Evolutionary conservation across 352 stramenopile genomes (phyloP).

Genomic region (Chrysophaeum taylorii): DNA sequence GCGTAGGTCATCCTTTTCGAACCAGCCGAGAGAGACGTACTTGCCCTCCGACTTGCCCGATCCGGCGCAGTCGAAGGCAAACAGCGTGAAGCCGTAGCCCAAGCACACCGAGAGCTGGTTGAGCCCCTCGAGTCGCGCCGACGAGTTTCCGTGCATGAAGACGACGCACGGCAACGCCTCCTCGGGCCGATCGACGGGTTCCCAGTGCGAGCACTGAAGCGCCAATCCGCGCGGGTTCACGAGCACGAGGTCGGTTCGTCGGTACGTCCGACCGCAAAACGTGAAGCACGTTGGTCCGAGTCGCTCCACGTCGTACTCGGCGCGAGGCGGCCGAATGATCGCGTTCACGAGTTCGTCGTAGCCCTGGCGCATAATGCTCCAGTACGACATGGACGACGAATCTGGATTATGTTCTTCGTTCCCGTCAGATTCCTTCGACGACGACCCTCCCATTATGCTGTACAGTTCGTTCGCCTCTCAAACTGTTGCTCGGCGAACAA

Average conservation of each 20-base stretch:
- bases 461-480: no score
- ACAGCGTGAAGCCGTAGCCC: slow-evolving; percentile 74
- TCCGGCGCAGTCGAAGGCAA: slow-evolving; percentile 91
- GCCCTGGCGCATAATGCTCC: slow-evolving; percentile 27
- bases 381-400: slow-evolving; percentile 19
- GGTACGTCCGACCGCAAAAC: slow-evolving; percentile 69
- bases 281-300: slow-evolving; percentile 76
- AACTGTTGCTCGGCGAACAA: no score
- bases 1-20: slow-evolving; percentile 75
- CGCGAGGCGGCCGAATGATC: slow-evolving; percentile 89
- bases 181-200: slow-evolving; percentile 63
- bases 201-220: slow-evolving; percentile 88
- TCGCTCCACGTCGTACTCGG: slow-evolving; percentile 72
- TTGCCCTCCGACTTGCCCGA: slow-evolving; percentile 90
- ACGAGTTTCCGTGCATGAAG: slow-evolving; percentile 19
- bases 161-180: slow-evolving; percentile 15
- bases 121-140: slow-evolving; percentile 69
- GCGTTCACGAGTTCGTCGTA: slow-evolving; percentile 92
- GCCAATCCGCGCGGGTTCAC: slow-evolving; percentile 56
- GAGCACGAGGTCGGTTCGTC: slow-evolving; percentile 75
- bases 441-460: neutral
- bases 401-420: neutral
- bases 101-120: slow-evolving; percentile 68
- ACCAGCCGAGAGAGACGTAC: slow-evolving; percentile 93
- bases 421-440: neutral